Evolutionary conservation across 768 basidiomycete species (phyloP).

Genomic region (Xanthoconium purpureum): DNA sequence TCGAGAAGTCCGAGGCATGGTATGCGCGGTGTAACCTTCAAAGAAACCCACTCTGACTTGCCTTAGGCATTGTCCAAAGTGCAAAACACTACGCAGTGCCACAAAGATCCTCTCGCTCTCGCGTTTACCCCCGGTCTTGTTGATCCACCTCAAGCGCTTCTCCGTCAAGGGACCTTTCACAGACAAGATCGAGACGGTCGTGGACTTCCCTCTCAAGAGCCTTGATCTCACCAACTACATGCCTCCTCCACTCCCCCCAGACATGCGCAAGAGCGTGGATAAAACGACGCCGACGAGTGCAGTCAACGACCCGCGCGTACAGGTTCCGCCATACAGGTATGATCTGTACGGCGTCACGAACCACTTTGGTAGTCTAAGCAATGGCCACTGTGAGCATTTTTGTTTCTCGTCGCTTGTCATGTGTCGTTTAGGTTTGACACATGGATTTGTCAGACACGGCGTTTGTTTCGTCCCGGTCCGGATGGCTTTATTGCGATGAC

Average conservation of each 20-base stretch:
- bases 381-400: conserved; percentile 84
- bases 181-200: conserved; percentile 93
- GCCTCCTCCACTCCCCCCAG: conserved; percentile 74
- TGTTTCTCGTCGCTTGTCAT: not conserved
- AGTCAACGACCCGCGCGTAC: conserved; percentile 72
- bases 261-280: conserved; percentile 49
- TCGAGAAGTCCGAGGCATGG: conserved; percentile 96
- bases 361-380: conserved; percentile 90
- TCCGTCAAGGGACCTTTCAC: conserved; percentile 88
- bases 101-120: conserved; percentile 86
- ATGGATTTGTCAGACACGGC: conserved; percentile 70
- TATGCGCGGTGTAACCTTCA: conserved; percentile 34
- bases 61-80: conserved; percentile 88
- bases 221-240: conserved; percentile 77
- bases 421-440: not conserved
- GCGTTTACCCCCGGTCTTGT: conserved; percentile 86
- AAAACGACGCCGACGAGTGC: conserved; percentile 28
- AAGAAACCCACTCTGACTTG: not conserved
- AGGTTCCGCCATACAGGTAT: conserved; percentile 87
- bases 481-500: conserved; percentile 95
- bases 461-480: conserved; percentile 78
- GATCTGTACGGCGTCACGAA: conserved; percentile 96
- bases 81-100: conserved; percentile 84
- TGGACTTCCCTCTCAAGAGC: conserved; percentile 77
- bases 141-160: conserved; percentile 92